Evolutionary conservation across 2,329 filamentous ascomycete species (phyloP).

Genomic region (Coniella lustricola): DNA sequence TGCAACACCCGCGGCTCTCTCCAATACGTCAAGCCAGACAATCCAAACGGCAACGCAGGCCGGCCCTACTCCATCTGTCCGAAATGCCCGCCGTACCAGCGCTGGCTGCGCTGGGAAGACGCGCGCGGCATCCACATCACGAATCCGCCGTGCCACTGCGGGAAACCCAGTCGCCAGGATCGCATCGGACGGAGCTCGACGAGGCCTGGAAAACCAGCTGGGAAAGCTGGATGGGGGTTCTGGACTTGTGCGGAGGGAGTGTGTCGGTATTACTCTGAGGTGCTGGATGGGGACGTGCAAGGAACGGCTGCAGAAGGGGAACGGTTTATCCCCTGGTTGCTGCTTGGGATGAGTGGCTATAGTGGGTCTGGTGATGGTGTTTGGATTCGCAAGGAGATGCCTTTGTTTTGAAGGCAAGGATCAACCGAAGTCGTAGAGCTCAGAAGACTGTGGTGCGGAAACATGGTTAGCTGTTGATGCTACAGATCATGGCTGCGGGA

Average conservation of each 20-base stretch:
- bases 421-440: too few relatives aligned
- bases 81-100: background rate
- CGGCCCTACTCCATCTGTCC: constrained; percentile 7
- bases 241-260: background rate
- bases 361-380: too few relatives aligned
- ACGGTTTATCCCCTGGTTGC: background rate
- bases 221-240: background rate
- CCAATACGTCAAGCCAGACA: background rate
- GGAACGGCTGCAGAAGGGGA: background rate
- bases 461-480: too few relatives aligned
- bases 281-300: background rate
- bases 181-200: background rate
- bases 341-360: background rate
- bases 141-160: background rate
- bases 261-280: constrained; percentile 7
- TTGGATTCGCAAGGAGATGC: too few relatives aligned
- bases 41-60: background rate
- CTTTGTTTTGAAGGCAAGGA: too few relatives aligned
- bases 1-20: background rate
- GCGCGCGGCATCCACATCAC: background rate
- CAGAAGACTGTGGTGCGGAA: too few relatives aligned
- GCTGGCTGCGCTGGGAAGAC: constrained; percentile 6
- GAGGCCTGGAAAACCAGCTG: too few relatives aligned
- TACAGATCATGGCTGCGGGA: too few relatives aligned
- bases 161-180: background rate